These are phyloP conservation scores for Vanderwaltozyma verrucispora DNA, from an alignment of 805 yeast species.

Conservation along the genomic window DNA sequence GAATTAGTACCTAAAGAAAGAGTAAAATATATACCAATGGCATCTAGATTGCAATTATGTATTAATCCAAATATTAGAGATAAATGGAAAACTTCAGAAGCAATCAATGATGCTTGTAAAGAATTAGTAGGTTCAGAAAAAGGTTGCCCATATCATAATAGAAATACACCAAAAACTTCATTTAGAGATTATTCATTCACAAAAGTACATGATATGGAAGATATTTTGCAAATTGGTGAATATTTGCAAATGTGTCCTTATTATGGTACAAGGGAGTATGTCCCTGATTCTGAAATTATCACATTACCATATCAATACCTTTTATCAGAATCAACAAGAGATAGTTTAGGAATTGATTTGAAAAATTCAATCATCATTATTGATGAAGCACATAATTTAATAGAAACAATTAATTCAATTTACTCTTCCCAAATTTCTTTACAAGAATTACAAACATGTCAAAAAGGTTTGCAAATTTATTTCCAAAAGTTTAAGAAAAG, in stretches of 20 bases:
- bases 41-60: constrained; percentile 79
- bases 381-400: constrained; percentile 87
- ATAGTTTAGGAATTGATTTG: constrained; percentile 46
- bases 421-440: constrained; percentile 51
- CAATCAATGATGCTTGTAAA: constrained; percentile 71
- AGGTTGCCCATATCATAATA: constrained; percentile 25
- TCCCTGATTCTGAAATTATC: constrained; percentile 56
- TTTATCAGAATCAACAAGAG: constrained; percentile 49
- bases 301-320: constrained; percentile 81
- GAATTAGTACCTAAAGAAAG: constrained; percentile 35
- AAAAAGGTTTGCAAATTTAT: constrained; percentile 44
- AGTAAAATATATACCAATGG: constrained; percentile 61
- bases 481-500: constrained; percentile 48
- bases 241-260: constrained; percentile 64
- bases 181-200: constrained; percentile 49
- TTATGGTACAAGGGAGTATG: constrained; percentile 55
- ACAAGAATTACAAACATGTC: constrained; percentile 37
- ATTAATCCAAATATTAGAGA: constrained; percentile 50
- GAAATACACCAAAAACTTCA: constrained; percentile 17
- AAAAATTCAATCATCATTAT: constrained; percentile 61
- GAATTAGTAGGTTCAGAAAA: constrained; percentile 46
- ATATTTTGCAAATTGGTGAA: constrained; percentile 51
- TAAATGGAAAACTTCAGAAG: constrained; percentile 35
- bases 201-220: constrained; percentile 69
- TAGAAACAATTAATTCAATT: constrained; percentile 64